Base-by-base conservation (phyloP, 2,329 filamentous ascomycete genomes). In the Alternaria arbusti region DNA sequence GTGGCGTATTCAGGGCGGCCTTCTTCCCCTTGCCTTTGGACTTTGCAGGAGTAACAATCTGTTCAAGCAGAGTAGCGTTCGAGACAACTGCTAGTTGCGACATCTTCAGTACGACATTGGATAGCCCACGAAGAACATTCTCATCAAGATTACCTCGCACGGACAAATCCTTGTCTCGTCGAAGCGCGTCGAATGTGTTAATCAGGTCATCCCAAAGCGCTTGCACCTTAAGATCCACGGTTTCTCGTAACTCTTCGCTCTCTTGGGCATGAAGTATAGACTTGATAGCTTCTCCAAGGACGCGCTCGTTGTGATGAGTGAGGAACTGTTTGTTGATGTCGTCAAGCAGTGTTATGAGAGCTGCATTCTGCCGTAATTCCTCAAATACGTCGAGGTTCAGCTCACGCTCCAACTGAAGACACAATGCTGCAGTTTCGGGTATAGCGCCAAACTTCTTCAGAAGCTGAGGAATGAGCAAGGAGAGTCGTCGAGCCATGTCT, bases 271-370 rank as follows among this genome's bases (percentile, higher is more conserved):
- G 93, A 30, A 97, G 82, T 40, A 99, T 87, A 6, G 94, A 92
- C 22, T 89, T 86, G 26, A 91, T 91, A 13, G 94, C 95, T 79
- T 97, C 94, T 11, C 89, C 89, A 49, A 99, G 85, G 17, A 98
- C 94, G 59, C 88, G 88, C 71, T 92, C 91, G 73, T 97, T 93
- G 46, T 92, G 92, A 75, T 99, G 96, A n/a, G 93, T 89, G 72
- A 91, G 89, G 81, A 99, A 98, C 73, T 99, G 96, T 61, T 93
- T 93, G 78, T 92, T 94, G 71, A 98, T 93, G 73, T 97, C 94
- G 70, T 97, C 94, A 2, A 99, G 84, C 28, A 98, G 83, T 22
- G 90, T 89, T 7, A 90, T 88, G 75, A 96, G 97, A 2, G 91
- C 90, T 1, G 93, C 89, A 69, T 96, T 93, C 77, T 97, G 94